Evolutionary conservation across 805 yeast genomes (phyloP), one percentile per base, ranked within the genome.

Genomic region (Candida quercuum): DNA sequence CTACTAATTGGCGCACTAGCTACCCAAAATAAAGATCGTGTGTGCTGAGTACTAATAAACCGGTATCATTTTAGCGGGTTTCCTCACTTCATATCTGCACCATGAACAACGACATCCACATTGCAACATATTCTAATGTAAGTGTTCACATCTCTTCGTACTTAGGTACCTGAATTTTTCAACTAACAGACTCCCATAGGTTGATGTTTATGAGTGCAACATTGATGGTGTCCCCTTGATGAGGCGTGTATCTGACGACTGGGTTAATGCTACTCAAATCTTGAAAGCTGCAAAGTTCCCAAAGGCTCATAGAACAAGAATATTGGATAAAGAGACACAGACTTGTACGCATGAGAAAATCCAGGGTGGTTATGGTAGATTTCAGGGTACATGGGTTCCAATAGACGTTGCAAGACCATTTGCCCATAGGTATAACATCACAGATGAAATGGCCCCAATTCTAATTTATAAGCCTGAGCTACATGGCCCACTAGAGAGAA

Each of bases 211-310:
- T 32, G 59, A 54, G 36, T 54, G 57, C 27, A 32, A 43, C 7
- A 46, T 53, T 18, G 55, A 47, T 13, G 54, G 46, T 18, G 49
- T 48, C 2, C 52, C 55, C 2, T 36, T 54, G n/a, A 93, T 93
- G 98, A 76, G 98, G 51, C 71, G 98, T 40, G 80, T 86, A 43
- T 70, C 74, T 35, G 99, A 93, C 58, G 85, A 89, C 49, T 93
- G 98, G 98, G 87, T 93, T 38, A 85, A 85, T 54, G 87, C 88
- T 17, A 85, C 94, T 1, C 95, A 85, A 56, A 80, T 84, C 26
- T 65, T 85, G 48, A 84, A 85, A 55, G 77, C 84, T 42, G 88
- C 89, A 26, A 76, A 81, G 42, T 81, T 79, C 51, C 83, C 86
- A 30, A 85, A 85, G 59, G 84, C 89, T 2, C 82, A 80, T 52